Evolutionary conservation across 768 basidiomycete species (phyloP), one percentile per base, ranked within the genome.

Genomic region (Xerocomellus intermedius): DNA sequence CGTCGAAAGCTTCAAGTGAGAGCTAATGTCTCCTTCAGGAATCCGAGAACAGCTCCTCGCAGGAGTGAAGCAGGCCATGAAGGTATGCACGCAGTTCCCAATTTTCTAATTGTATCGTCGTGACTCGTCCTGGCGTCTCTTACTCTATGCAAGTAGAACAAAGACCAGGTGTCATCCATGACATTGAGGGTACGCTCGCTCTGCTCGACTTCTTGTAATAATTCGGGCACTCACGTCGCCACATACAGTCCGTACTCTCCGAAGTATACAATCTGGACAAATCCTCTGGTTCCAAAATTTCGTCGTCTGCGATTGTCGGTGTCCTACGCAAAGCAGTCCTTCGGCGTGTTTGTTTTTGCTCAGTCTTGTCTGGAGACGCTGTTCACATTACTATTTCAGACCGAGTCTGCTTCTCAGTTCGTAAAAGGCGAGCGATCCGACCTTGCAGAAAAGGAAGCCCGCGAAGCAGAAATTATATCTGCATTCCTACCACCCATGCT

Each of bases 201-300:
- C 13, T 17, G 2, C 36, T 48, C 58, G 1, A 26, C 32, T 22
- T 30, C 46, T 30, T 17, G 21, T 39, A 35, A n/a, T 28, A 19
- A n/a, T 52, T 49, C 36, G 24, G 13, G 22, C 42, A 38, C 47
- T 52, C 28, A 56, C 33, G 16, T 17, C 26, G 14, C 28, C 22
- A 42, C 32, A 41, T 44, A 37, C 57, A 89, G 87, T 84, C 85
- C 24, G 78, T 87, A 32, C 75, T 90, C 17, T 77, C 88, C 10
- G 88, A 90, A 54, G 77, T 90, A 3, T 82, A 89, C 59, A 77
- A 80, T 9, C 77, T 82, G 35, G 87, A 89, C 70, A 90, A 90
- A 69, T 65, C 68, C 8, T 68, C 78, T 26, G 65, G 73, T 26
- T 73, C 74, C 41, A 73, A 74, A 28, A 61, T 84, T 12, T 58